A percentile compares a stretch with the other conserved stretches of the same genome.
Evolutionary conservation across 768 basidiomycete species (phyloP).

Genomic region (Calocybe cyanea): DNA sequence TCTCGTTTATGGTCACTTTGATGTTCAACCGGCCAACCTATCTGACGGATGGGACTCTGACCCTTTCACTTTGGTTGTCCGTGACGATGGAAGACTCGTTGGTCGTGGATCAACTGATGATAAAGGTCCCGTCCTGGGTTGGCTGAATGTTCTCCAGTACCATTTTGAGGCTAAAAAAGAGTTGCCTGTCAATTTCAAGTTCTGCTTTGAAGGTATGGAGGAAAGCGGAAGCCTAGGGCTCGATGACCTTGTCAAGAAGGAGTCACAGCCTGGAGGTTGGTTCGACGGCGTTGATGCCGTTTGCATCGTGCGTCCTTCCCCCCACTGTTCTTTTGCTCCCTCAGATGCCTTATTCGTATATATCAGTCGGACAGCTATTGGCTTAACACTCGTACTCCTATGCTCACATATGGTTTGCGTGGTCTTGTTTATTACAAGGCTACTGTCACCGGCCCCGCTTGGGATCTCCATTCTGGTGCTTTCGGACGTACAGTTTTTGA

Average conservation of each 20-base stretch:
- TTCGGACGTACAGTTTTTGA: slow-evolving; percentile 82
- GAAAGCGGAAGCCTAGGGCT: slow-evolving; percentile 90
- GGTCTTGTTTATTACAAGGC: slow-evolving; percentile 86
- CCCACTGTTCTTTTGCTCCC: not conserved
- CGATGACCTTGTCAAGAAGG: slow-evolving; percentile 78
- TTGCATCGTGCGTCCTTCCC: slow-evolving; percentile 67
- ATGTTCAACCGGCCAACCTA: slow-evolving; percentile 75
- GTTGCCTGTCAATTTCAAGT: slow-evolving; percentile 85
- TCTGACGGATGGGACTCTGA: slow-evolving; percentile 87
- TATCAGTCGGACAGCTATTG: slow-evolving; percentile 89
- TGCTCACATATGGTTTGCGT: slow-evolving; percentile 83
- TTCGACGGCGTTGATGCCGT: slow-evolving; percentile 89
- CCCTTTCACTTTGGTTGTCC: slow-evolving; percentile 68
- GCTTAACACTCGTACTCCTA: slow-evolving; percentile 79
- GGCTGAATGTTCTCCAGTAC: slow-evolving; percentile 88
- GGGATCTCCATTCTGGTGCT: slow-evolving; percentile 88
- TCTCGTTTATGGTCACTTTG: slow-evolving; percentile 91
- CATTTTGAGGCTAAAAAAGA: slow-evolving; percentile 62
- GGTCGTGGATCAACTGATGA: slow-evolving; percentile 90
- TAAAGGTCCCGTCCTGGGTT: slow-evolving; percentile 86
- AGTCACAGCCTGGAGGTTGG: slow-evolving; percentile 70
- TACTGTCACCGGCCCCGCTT: slow-evolving; percentile 75
- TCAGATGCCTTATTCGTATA: not conserved
- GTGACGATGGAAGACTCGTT: slow-evolving; percentile 55
- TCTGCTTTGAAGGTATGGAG: slow-evolving; percentile 98